phyloP scores from a whole-genome alignment of 306 rosid genomes.

The Trifolium fragiferum region DNA sequence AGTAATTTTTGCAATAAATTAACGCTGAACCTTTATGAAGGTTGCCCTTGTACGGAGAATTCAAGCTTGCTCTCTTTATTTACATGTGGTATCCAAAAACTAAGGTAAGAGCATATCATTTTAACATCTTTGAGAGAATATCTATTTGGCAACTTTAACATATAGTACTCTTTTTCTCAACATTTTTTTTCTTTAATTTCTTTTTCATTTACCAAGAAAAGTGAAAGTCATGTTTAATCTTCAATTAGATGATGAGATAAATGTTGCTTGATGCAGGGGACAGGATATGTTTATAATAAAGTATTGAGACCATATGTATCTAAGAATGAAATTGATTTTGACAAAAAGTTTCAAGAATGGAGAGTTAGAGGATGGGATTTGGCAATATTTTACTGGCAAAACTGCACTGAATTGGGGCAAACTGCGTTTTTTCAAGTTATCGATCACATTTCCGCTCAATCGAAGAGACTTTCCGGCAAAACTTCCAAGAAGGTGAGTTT shows the following conservation, averaged over 20 bases:
- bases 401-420: conserved; percentile 72
- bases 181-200: conserved; percentile 3
- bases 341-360: conserved; percentile 66
- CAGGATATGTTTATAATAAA: conserved; percentile 61
- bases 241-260: background rate
- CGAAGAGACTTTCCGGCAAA: conserved; percentile 50
- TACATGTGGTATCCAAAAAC: conserved; percentile 94
- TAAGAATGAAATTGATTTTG: conserved; percentile 71
- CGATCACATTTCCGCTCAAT: conserved; percentile 58
- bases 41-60: conserved; percentile 88
- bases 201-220: conserved; percentile 1
- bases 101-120: conserved; percentile 53
- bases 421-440: conserved; percentile 65
- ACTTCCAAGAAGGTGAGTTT: conserved; percentile 45
- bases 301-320: conserved; percentile 73
- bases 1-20: background rate
- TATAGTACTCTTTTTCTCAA: background rate
- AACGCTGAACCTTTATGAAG: conserved; percentile 47
- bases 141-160: conserved; percentile 10
- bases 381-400: conserved; percentile 70
- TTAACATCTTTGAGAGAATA: background rate
- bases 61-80: conserved; percentile 82
- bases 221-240: conserved; percentile 14
- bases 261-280: conserved; percentile 60
- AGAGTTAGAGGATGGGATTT: conserved; percentile 77